phyloP scores from a whole-genome alignment of 805 yeast genomes.

The Yarrowia alimentaria region DNA sequence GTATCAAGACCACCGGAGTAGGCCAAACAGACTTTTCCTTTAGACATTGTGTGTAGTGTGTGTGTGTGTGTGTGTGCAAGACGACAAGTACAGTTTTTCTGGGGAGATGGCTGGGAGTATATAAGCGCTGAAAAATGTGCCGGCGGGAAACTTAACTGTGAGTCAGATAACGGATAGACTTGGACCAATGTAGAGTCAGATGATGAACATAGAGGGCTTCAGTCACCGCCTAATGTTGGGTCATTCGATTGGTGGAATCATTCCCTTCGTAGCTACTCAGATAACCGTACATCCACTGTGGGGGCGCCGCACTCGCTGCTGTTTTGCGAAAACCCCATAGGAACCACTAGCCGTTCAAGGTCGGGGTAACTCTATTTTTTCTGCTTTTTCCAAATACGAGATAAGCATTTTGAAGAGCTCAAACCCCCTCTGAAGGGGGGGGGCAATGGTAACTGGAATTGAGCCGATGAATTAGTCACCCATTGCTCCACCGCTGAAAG shows the following conservation, averaged over 20 bases:
- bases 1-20: slow-evolving; percentile 99
- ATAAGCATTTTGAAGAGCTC: too few species aligned
- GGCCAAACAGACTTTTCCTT: slow-evolving; percentile 98
- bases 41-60: slow-evolving; percentile 58
- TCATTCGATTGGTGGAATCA: too few species aligned
- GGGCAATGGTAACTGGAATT: too few species aligned
- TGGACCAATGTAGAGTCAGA: slow-evolving; percentile 12
- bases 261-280: too few species aligned
- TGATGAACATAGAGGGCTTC: slow-evolving; percentile 1
- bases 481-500: too few species aligned
- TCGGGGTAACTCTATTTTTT: too few species aligned
- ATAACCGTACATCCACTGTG: too few species aligned
- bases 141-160: slow-evolving; percentile 18
- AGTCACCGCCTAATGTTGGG: not conserved
- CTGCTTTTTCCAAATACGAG: too few species aligned
- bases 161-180: slow-evolving; percentile 25
- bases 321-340: too few species aligned
- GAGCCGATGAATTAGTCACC: slow-evolving; percentile 11
- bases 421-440: too few species aligned
- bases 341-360: too few species aligned
- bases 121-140: slow-evolving; percentile 8
- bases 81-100: not conserved
- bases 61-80: slow-evolving; percentile 1
- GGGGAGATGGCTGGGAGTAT: slow-evolving; percentile 11
- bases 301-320: too few species aligned